A percentile compares a stretch with the other conserved stretches of the same genome.
These are phyloP conservation scores for Pittosporum tobira DNA, from an alignment of 129 eudicot genomes.

Conservation along the genomic window DNA sequence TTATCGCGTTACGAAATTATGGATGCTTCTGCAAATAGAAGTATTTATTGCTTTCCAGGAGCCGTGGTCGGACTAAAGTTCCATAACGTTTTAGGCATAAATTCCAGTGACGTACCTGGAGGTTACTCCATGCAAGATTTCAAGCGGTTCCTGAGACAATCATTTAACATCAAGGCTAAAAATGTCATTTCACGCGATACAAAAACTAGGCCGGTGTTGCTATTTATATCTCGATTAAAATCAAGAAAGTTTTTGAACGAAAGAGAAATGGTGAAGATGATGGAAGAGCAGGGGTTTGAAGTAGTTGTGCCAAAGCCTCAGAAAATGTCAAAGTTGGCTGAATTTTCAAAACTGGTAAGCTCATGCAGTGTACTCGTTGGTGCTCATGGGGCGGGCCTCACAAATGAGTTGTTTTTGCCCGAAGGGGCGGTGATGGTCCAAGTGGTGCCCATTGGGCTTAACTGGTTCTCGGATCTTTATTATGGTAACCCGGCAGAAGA, in stretches of 20 bases:
- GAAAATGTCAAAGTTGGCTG: conserved; percentile 18
- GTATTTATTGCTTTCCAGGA: conserved; percentile 44
- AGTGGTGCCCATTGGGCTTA: conserved; percentile 44
- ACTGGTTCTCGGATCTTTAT: conserved; percentile 37
- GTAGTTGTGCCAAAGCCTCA: conserved; percentile 15
- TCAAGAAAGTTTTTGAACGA: conserved; percentile 38
- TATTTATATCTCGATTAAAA: conserved; percentile 35
- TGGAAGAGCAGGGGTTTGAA: conserved; percentile 33
- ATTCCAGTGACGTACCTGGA: conserved; percentile 28
- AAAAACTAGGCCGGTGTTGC: conserved; percentile 26
- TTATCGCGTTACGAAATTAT: conserved; percentile 31
- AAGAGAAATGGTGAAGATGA: conserved; percentile 33
- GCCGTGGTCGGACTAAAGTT: conserved; percentile 42
- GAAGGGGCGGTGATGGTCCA: conserved; percentile 52
- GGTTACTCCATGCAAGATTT: conserved; percentile 38
- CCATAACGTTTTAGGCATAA: conserved; percentile 33
- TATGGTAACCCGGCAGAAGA: conserved; percentile 39
- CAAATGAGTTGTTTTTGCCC: conserved; percentile 44
- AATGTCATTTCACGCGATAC: no score
- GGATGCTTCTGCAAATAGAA: conserved; percentile 22
- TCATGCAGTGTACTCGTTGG: conserved; percentile 59
- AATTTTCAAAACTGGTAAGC: conserved; percentile 32
- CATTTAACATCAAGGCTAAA: conserved; percentile 34
- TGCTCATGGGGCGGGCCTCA: conserved; percentile 68
- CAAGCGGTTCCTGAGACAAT: conserved; percentile 35